Conservation (phyloP, 2,329 filamentous ascomycete species). For the Phialophora chinensis region DNA sequence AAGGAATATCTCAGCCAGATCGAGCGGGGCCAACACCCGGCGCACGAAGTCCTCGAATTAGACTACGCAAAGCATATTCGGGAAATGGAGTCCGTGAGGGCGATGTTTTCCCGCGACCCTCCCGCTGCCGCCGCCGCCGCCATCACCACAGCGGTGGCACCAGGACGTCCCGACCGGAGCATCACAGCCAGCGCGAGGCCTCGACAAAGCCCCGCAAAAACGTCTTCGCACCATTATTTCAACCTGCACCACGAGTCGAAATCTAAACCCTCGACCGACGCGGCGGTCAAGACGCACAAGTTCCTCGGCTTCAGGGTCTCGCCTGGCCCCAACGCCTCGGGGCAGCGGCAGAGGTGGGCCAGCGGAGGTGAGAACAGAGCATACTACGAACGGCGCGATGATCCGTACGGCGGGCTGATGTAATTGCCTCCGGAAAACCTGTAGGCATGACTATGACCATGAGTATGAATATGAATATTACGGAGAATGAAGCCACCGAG, state of each 20-base stretch:
- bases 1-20: constrained; percentile 24
- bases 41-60: constrained; percentile 22
- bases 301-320: constrained; percentile 27
- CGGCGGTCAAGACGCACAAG: constrained; percentile 6
- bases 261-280: neutral
- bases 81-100: constrained; percentile 26
- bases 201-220: neutral
- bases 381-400: constrained; percentile 27
- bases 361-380: constrained; percentile 13
- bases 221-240: constrained; percentile 7
- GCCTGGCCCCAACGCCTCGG: constrained; percentile 8
- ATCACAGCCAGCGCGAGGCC: neutral
- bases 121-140: neutral
- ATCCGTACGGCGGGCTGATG: constrained; percentile 33
- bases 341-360: constrained; percentile 5
- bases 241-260: constrained; percentile 11
- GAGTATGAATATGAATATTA: neutral
- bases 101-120: constrained; percentile 22
- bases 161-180: neutral
- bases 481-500: neutral
- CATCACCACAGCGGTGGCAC: too few relatives aligned
- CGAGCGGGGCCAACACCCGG: neutral
- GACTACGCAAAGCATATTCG: constrained; percentile 28
- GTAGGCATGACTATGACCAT: neutral
- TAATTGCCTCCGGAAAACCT: neutral